Percentiles rank a stretch among this genome's conserved stretches.
These are phyloP conservation scores for Wickerhamiella brachini DNA, from an alignment of 805 yeast genomes.

Conservation along the genomic window DNA sequence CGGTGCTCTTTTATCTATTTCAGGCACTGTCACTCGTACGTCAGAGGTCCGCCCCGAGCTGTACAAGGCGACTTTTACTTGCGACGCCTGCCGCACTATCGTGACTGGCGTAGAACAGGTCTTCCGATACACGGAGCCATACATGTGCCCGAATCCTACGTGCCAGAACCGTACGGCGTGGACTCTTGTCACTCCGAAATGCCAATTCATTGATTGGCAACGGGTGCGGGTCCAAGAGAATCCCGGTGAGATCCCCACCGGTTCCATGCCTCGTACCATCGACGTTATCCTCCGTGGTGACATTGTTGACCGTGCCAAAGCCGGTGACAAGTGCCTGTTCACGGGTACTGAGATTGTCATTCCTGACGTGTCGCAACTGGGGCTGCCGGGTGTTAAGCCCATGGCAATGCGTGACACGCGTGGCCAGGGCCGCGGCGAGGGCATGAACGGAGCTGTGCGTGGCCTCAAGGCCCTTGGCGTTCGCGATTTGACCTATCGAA, in stretches of 20 bases:
- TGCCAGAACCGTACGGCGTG: constrained; percentile 80
- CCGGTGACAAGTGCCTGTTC: constrained; percentile 89
- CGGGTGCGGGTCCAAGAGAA: constrained; percentile 90
- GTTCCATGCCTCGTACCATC: constrained; percentile 95
- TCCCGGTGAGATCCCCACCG: constrained; percentile 93
- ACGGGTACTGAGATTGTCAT: constrained; percentile 91
- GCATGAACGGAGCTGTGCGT: constrained; percentile 70
- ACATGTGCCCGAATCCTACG: constrained; percentile 73
- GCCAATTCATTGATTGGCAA: constrained; percentile 93
- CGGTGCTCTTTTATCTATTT: constrained; percentile 69
- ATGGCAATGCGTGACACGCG: constrained; percentile 56
- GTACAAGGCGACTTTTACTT: constrained; percentile 70
- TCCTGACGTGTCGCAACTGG: constrained; percentile 88
- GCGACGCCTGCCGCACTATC: constrained; percentile 75
- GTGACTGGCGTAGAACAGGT: constrained; percentile 86
- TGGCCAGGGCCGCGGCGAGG: constrained; percentile 47
- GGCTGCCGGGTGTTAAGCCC: constrained; percentile 90
- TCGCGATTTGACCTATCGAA: constrained; percentile 79
- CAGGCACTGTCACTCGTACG: constrained; percentile 93
- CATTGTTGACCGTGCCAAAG: constrained; percentile 88
- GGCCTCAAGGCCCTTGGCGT: constrained; percentile 88
- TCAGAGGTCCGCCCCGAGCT: constrained; percentile 94
- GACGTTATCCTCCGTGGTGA: constrained; percentile 91
- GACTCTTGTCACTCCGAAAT: constrained; percentile 71
- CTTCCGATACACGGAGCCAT: constrained; percentile 89